phyloP scores from a whole-genome alignment of 768 basidiomycete species.

The Pisolithus orientalis region DNA sequence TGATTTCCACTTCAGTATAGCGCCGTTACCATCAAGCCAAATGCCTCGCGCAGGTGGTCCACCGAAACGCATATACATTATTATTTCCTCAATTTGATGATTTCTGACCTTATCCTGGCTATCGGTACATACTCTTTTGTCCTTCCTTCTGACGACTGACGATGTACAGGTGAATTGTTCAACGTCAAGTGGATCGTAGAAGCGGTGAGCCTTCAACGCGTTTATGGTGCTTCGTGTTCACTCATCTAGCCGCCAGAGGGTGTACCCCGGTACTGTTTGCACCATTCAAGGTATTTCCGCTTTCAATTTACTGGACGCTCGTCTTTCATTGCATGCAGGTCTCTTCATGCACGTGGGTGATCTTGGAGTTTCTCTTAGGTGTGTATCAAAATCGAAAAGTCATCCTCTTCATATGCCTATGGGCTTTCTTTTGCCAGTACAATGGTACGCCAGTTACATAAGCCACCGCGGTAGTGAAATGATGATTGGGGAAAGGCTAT shows the following conservation, averaged over 20 bases:
- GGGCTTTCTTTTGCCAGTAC: constrained; percentile 12
- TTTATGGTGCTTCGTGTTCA: background rate
- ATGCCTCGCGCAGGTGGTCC: constrained; percentile 23
- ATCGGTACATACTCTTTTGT: constrained; percentile 6
- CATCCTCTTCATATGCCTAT: background rate
- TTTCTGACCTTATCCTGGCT: constrained; percentile 29
- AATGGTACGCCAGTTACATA: constrained; percentile 6
- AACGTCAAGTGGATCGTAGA: too few species aligned
- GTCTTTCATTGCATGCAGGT: constrained; percentile 13
- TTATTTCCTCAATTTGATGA: constrained; percentile 28
- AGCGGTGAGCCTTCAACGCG: too few species aligned
- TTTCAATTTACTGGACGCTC: background rate
- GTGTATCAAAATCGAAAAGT: constrained; percentile 4
- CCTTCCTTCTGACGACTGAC: background rate
- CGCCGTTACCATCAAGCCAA: constrained; percentile 16
- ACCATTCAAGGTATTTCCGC: constrained; percentile 28
- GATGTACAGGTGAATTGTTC: constrained; percentile 19
- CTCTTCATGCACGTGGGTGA: constrained; percentile 17
- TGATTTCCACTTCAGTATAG: constrained; percentile 17
- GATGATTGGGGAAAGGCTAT: background rate
- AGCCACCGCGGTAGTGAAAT: background rate
- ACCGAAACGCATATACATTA: constrained; percentile 28
- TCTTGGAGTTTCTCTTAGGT: too few species aligned
- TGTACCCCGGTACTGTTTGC: constrained; percentile 26
- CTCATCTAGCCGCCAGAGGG: constrained; percentile 13